Conservation (phyloP, 345 rosid species). For the Salix caprea region DNA sequence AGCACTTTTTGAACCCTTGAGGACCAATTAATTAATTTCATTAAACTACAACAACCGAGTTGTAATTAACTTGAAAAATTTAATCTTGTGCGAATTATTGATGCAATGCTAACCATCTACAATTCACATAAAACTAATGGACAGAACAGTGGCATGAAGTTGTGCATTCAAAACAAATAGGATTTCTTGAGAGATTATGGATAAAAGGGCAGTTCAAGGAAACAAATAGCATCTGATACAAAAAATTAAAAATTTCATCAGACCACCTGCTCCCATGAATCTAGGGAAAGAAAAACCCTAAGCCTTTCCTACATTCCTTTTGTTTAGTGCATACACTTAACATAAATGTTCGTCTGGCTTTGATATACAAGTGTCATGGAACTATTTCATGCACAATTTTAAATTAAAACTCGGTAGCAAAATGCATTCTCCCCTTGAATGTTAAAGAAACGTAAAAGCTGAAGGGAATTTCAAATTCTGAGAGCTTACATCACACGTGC, state of each 20-base stretch:
- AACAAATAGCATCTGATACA: background rate
- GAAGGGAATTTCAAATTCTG: background rate
- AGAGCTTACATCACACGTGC: background rate
- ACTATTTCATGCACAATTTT: background rate
- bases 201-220: background rate
- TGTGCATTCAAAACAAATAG: background rate
- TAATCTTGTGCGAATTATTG: background rate
- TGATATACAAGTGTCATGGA: background rate
- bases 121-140: background rate
- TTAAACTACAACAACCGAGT: background rate
- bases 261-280: background rate
- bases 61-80: background rate
- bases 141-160: background rate
- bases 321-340: background rate
- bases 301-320: background rate
- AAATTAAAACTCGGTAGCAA: background rate
- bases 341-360: background rate
- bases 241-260: background rate
- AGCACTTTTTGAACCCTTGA: background rate
- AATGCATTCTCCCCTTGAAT: background rate
- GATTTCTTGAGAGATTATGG: background rate
- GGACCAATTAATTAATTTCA: background rate
- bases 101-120: background rate
- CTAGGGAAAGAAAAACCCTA: background rate
- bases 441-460: background rate